phyloP scores from a whole-genome alignment of 768 basidiomycete species.

The Suillus hirtellus region DNA sequence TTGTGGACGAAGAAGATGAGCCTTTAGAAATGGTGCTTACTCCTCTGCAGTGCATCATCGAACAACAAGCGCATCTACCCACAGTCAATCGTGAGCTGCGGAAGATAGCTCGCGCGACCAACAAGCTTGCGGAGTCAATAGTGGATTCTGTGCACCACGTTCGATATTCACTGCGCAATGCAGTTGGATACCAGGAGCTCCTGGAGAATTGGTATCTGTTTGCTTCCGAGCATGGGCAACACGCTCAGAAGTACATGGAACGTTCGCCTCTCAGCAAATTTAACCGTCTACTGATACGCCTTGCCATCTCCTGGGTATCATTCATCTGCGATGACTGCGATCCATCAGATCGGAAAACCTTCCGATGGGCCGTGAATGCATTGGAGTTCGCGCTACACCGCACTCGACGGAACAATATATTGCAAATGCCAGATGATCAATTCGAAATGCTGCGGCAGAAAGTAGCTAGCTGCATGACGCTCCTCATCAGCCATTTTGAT shows the following conservation, averaged over 20 bases:
- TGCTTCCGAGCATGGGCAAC: constrained; percentile 93
- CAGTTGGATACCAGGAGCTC: constrained; percentile 75
- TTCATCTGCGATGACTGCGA: constrained; percentile 99
- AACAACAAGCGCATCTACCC: constrained; percentile 90
- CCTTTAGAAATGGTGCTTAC: constrained; percentile 42
- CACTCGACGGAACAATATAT: constrained; percentile 85
- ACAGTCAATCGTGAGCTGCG: constrained; percentile 85
- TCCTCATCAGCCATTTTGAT: constrained; percentile 97
- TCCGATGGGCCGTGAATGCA: constrained; percentile 97
- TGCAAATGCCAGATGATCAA: constrained; percentile 84
- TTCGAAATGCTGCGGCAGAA: constrained; percentile 89
- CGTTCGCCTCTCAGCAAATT: constrained; percentile 68
- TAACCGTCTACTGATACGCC: constrained; percentile 78
- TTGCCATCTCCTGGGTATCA: constrained; percentile 96
- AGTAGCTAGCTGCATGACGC: constrained; percentile 93
- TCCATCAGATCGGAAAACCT: constrained; percentile 91
- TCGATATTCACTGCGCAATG: constrained; percentile 59
- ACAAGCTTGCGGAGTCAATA: constrained; percentile 88
- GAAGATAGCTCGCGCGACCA: constrained; percentile 88
- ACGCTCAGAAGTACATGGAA: constrained; percentile 89
- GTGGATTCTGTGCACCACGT: constrained; percentile 91
- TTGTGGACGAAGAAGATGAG: constrained; percentile 68
- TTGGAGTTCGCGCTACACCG: constrained; percentile 90
- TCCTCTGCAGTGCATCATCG: constrained; percentile 55
- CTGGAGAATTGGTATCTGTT: constrained; percentile 94